Evolutionary conservation across 495 filamentous ascomycete genomes (phyloP).

Genomic region (Melanomma pulvis-pyrius): DNA sequence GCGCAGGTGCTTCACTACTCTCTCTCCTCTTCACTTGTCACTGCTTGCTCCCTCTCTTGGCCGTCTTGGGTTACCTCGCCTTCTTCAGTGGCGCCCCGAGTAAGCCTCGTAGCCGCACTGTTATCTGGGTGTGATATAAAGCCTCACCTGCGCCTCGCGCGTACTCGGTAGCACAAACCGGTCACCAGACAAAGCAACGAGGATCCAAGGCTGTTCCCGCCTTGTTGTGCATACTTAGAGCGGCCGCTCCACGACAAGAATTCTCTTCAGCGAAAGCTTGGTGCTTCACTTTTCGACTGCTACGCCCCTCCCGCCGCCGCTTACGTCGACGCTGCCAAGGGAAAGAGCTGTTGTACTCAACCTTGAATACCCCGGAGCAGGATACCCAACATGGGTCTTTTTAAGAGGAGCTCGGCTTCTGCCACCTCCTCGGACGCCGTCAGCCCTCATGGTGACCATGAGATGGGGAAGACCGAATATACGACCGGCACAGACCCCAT

Average conservation of each 20-base stretch:
- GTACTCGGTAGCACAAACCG: not conserved
- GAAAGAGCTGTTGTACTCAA: not conserved
- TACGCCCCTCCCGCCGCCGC: slow-evolving; percentile 28
- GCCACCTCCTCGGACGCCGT: slow-evolving; percentile 19
- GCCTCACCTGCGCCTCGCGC: slow-evolving; percentile 9
- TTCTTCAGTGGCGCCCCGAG: slow-evolving; percentile 12
- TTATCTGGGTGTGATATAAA: not conserved
- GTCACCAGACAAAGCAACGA: not conserved
- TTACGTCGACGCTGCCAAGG: slow-evolving; percentile 12
- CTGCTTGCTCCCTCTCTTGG: slow-evolving; percentile 10
- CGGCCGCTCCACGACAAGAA: not conserved
- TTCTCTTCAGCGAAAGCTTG: slow-evolving; percentile 1
- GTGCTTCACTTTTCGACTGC: slow-evolving; percentile 6
- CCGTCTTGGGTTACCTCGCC: slow-evolving; percentile 25
- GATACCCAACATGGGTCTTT: slow-evolving; percentile 33
- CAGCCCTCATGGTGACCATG: slow-evolving; percentile 20
- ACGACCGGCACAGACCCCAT: not conserved
- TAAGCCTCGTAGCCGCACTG: slow-evolving; percentile 15
- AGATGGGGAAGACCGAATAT: slow-evolving; percentile 28
- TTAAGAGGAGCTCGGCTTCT: slow-evolving; percentile 28
- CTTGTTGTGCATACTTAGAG: slow-evolving; percentile 4
- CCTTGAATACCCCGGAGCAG: not conserved
- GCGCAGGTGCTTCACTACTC: not conserved
- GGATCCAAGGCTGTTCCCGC: not conserved
- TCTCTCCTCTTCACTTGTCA: not conserved